Evolutionary conservation across 2,329 filamentous ascomycete genomes (phyloP).

Genomic region (Dactylellina haptotyla): DNA sequence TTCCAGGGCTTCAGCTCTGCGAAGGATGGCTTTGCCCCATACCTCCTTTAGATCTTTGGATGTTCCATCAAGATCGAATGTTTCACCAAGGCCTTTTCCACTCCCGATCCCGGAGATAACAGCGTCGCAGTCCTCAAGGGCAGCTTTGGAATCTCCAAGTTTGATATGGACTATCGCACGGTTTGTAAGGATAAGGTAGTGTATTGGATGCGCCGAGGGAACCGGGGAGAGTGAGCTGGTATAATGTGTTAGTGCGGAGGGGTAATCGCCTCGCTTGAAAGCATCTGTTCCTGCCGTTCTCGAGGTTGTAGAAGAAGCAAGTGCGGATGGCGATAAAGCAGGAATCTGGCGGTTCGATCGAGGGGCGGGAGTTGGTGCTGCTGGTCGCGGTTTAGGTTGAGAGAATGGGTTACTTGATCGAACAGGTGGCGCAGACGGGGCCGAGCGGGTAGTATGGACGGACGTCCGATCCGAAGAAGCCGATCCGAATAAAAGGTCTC

Average conservation of each 20-base stretch:
- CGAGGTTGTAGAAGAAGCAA: constrained; percentile 80
- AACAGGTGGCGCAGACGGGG: constrained; percentile 51
- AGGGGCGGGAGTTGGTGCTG: constrained; percentile 62
- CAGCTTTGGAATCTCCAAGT: constrained; percentile 87
- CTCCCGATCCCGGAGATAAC: constrained; percentile 83
- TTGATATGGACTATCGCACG: constrained; percentile 89
- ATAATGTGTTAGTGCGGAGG: constrained; percentile 84
- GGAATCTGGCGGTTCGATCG: constrained; percentile 72
- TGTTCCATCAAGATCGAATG: constrained; percentile 75
- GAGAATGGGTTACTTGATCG: constrained; percentile 60
- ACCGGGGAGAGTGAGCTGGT: constrained; percentile 78
- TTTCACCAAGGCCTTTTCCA: constrained; percentile 80
- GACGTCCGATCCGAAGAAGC: constrained; percentile 30
- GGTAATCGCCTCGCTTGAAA: constrained; percentile 94
- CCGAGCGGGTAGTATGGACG: constrained; percentile 15
- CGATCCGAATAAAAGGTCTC: constrained; percentile 72
- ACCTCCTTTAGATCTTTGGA: constrained; percentile 90
- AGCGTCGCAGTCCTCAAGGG: constrained; percentile 83
- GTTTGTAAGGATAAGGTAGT: constrained; percentile 90
- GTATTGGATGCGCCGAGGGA: constrained; percentile 80
- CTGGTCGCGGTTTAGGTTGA: constrained; percentile 56
- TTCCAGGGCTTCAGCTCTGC: constrained; percentile 94
- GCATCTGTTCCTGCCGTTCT: constrained; percentile 83
- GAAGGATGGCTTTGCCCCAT: constrained; percentile 89
- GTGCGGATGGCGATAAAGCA: constrained; percentile 72